phyloP scores from a whole-genome alignment of 768 basidiomycete genomes.

The Termitomyces sp. region DNA sequence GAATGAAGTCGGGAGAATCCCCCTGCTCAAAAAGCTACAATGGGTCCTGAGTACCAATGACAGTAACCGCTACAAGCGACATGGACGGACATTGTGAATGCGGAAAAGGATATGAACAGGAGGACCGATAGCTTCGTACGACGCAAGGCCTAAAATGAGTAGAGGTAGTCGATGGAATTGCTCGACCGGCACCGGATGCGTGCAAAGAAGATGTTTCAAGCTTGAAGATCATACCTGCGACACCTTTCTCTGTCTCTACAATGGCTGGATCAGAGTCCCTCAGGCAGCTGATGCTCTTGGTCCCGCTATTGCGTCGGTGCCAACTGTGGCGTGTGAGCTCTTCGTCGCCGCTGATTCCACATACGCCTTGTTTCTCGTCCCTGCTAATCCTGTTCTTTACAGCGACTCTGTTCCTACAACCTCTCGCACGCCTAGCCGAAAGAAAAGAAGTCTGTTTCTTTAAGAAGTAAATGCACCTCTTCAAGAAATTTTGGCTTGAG shows the following conservation, averaged over 20 bases:
- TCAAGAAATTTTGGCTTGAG: neutral
- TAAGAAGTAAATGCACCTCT: neutral
- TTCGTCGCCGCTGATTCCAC: slow-evolving; percentile 1
- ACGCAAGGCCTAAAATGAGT: too few species aligned
- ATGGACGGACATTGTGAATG: too few species aligned
- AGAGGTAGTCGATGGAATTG: too few species aligned
- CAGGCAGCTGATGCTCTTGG: too few species aligned
- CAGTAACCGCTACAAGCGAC: too few species aligned
- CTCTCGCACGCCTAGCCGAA: neutral
- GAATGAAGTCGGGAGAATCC: too few species aligned
- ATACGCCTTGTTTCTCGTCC: neutral
- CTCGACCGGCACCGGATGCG: neutral
- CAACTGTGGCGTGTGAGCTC: slow-evolving; percentile 9
- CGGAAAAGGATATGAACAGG: too few species aligned
- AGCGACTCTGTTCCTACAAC: neutral
- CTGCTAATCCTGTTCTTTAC: neutral
- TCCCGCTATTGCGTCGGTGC: too few species aligned
- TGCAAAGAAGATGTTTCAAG: neutral
- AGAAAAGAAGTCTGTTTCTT: neutral
- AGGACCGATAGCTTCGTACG: too few species aligned
- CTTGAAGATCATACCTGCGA: neutral
- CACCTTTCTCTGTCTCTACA: neutral
- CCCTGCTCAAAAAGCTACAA: too few species aligned
- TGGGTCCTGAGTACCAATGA: too few species aligned
- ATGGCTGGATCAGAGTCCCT: too few species aligned